Evolutionary conservation across 208 protist species (phyloP).

Genomic region (Angomonas ambiguus): DNA sequence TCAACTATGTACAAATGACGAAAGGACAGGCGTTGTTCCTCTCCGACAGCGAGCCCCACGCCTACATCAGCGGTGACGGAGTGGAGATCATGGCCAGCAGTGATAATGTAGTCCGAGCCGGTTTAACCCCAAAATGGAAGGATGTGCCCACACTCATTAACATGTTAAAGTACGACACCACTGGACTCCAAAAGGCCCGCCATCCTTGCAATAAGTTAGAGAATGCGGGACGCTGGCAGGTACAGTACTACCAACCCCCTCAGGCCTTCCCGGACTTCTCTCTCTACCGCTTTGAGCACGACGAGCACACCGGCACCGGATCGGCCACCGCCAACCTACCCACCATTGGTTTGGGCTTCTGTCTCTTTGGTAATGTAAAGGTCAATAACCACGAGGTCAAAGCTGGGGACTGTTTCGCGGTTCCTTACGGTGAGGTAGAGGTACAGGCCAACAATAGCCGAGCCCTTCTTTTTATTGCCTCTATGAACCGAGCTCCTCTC

Average conservation of each 20-base stretch:
- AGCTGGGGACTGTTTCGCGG: constrained; percentile 72
- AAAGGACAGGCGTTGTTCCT: constrained; percentile 96
- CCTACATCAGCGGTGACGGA: constrained; percentile 95
- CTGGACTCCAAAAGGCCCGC: constrained; percentile 48
- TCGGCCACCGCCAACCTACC: constrained; percentile 44
- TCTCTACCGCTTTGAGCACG: constrained; percentile 65
- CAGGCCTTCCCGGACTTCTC: constrained; percentile 80
- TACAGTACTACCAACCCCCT: constrained; percentile 84
- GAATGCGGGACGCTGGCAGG: constrained; percentile 48
- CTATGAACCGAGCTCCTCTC: constrained; percentile 41
- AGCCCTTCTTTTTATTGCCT: constrained; percentile 78
- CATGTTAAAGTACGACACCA: constrained; percentile 91
- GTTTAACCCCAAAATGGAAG: constrained; percentile 97
- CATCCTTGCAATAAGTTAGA: constrained; percentile 32
- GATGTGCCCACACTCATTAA: constrained; percentile 90
- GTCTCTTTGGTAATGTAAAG: constrained; percentile 53
- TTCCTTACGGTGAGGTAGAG: constrained; percentile 63
- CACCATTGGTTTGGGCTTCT: constrained; percentile 86
- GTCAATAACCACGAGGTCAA: constrained; percentile 63
- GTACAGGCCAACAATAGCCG: constrained; percentile 46
- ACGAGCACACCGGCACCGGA: constrained; percentile 25
- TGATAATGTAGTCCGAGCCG: constrained; percentile 97
- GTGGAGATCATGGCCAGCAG: constrained; percentile 97
- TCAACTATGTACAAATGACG: constrained; percentile 94
- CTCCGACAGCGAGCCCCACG: constrained; percentile 96